Evolutionary conservation across 2,329 filamentous ascomycete genomes (phyloP).

Genomic region (Fusarium euwallaceae): DNA sequence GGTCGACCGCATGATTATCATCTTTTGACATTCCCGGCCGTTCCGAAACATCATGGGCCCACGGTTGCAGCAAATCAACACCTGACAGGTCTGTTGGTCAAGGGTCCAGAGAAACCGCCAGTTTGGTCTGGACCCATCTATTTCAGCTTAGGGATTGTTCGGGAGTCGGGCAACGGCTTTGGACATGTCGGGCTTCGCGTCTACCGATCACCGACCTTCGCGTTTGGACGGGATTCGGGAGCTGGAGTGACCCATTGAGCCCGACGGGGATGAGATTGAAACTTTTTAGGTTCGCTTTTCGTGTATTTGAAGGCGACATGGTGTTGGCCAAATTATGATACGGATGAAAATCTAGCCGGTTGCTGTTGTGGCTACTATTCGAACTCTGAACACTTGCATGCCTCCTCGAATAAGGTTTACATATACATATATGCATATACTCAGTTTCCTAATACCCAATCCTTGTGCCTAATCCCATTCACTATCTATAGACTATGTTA

Average conservation of each 20-base stretch:
- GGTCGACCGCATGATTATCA: neutral
- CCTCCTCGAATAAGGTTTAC: neutral
- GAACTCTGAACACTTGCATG: neutral
- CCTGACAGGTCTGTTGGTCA: neutral
- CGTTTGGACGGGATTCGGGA: neutral
- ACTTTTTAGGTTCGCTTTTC: neutral
- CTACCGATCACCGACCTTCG: neutral
- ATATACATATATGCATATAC: neutral
- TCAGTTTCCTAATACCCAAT: neutral
- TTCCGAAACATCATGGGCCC: neutral
- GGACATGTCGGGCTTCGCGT: neutral
- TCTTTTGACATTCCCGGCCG: slow-evolving; percentile 1
- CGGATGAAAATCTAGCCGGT: neutral
- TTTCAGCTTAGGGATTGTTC: neutral
- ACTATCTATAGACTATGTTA: neutral
- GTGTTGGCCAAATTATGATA: neutral
- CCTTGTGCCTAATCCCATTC: neutral
- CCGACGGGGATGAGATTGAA: neutral
- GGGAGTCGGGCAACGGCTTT: neutral
- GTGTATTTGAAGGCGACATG: neutral
- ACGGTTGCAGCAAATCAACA: neutral
- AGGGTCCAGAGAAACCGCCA: neutral
- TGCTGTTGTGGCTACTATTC: neutral
- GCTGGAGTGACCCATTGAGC: neutral
- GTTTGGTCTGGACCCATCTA: neutral